These are phyloP conservation scores for Pichia sp. DNA, from an alignment of 1,139 yeast species.

Conservation along the genomic window DNA sequence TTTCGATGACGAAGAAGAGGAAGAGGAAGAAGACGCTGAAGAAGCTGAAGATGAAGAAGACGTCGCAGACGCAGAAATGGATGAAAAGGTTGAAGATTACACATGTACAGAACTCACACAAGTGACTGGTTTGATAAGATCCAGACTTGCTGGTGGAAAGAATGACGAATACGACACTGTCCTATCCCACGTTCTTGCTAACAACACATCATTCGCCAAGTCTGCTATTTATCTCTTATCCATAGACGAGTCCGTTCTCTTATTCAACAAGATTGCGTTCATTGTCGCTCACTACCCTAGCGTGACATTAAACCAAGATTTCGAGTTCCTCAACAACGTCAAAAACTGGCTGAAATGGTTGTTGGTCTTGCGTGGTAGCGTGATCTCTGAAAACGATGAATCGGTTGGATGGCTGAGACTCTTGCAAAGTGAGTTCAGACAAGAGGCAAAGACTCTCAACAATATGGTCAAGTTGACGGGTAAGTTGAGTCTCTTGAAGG, in stretches of 20 bases:
- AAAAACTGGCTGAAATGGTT: conserved; percentile 50
- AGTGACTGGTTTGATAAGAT: conserved; percentile 9
- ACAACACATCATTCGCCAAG: conserved; percentile 40
- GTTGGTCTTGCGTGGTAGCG: conserved; percentile 44
- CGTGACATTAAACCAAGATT: conserved; percentile 18
- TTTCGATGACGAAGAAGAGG: conserved; percentile 22
- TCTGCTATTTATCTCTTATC: conserved; percentile 33
- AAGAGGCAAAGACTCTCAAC: conserved; percentile 48
- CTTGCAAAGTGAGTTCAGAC: conserved; percentile 34
- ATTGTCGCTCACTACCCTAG: conserved; percentile 32
- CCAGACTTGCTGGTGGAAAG: conserved; percentile 20
- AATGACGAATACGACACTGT: conserved; percentile 25
- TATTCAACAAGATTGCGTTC: conserved; percentile 39
- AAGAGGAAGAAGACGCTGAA: conserved; percentile 19
- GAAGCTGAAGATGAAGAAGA: conserved; percentile 20
- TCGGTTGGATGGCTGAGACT: conserved; percentile 35
- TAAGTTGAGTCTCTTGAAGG: conserved; percentile 66
- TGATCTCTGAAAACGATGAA: conserved; percentile 37
- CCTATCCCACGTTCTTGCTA: conserved; percentile 36
- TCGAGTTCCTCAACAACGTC: conserved; percentile 38
- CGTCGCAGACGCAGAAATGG: conserved; percentile 15
- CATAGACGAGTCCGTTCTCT: conserved; percentile 26
- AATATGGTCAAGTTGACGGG: conserved; percentile 83
- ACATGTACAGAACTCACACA: conserved; percentile 9
- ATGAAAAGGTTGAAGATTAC: conserved; percentile 10